These are phyloP conservation scores for Ampelocalamus luodianensis DNA, from an alignment of 176 grass and related monocot genomes.

Conservation along the genomic window DNA sequence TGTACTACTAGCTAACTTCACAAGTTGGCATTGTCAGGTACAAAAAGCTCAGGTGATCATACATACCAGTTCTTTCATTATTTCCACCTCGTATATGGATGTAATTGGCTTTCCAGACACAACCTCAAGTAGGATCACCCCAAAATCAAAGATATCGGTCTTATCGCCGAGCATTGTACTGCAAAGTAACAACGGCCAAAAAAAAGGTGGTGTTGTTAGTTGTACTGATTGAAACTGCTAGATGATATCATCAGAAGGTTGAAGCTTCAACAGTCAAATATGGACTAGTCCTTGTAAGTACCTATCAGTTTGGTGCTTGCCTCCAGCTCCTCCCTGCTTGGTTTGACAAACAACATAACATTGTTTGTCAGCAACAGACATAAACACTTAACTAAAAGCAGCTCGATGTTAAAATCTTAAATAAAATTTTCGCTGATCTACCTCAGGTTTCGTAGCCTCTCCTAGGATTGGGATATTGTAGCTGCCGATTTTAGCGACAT, in stretches of 20 bases:
- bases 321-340: slow-evolving; percentile 42
- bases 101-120: slow-evolving; percentile 83
- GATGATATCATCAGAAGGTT: background rate
- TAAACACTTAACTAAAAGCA: background rate
- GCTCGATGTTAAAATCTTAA: background rate
- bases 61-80: slow-evolving; percentile 85
- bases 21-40: background rate
- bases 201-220: background rate
- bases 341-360: slow-evolving; percentile 20
- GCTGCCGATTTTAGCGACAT: slow-evolving; percentile 88
- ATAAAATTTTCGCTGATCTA: background rate
- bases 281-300: slow-evolving; percentile 32
- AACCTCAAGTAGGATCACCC: slow-evolving; percentile 85
- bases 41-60: background rate
- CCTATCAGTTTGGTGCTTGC: slow-evolving; percentile 63
- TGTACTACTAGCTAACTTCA: background rate
- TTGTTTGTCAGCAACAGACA: slow-evolving; percentile 17
- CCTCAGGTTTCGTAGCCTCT: slow-evolving; percentile 64
- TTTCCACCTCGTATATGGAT: slow-evolving; percentile 74
- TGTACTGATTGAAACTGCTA: background rate
- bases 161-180: slow-evolving; percentile 67
- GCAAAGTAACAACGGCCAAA: slow-evolving; percentile 4
- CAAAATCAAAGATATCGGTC: slow-evolving; percentile 80
- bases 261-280: background rate
- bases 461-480: slow-evolving; percentile 82